Evolutionary conservation across 1,284 basidiomycete genomes (phyloP).

Genomic region (Fomitopsis pinicola): DNA sequence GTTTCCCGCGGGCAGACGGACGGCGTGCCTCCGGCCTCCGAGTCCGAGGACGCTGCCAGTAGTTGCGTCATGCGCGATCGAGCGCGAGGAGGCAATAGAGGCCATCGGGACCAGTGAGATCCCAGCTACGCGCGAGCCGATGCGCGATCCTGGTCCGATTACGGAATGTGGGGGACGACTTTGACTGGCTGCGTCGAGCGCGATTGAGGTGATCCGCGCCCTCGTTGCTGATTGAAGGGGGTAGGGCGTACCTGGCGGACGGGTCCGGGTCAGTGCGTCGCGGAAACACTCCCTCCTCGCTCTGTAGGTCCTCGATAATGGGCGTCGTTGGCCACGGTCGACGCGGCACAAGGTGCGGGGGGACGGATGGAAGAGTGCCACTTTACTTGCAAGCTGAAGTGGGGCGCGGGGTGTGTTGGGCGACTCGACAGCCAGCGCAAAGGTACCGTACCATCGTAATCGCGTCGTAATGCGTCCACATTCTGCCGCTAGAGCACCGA

Average conservation of each 20-base stretch:
- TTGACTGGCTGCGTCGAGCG: background rate
- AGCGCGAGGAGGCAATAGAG: background rate
- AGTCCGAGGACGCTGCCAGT: no score
- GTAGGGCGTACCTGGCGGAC: background rate
- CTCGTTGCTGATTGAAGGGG: background rate
- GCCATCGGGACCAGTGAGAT: background rate
- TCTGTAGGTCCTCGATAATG: background rate
- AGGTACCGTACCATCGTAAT: background rate
- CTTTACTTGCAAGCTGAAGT: no score
- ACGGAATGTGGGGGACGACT: background rate
- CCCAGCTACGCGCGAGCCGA: background rate
- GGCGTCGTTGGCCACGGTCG: background rate
- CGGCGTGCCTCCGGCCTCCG: no score
- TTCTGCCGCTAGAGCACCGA: background rate
- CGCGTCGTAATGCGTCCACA: background rate
- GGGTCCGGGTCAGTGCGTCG: background rate
- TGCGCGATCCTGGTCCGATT: background rate
- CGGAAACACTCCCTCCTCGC: background rate
- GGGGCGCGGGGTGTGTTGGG: no score
- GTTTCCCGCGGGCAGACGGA: no score
- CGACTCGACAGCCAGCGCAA: background rate
- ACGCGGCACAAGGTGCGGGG: background rate
- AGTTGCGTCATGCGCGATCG: background rate
- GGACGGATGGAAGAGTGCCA: background rate
- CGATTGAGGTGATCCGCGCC: background rate